Conservation (phyloP, 2,329 filamentous ascomycete genomes). For the Sarocladiaceae sp. region DNA sequence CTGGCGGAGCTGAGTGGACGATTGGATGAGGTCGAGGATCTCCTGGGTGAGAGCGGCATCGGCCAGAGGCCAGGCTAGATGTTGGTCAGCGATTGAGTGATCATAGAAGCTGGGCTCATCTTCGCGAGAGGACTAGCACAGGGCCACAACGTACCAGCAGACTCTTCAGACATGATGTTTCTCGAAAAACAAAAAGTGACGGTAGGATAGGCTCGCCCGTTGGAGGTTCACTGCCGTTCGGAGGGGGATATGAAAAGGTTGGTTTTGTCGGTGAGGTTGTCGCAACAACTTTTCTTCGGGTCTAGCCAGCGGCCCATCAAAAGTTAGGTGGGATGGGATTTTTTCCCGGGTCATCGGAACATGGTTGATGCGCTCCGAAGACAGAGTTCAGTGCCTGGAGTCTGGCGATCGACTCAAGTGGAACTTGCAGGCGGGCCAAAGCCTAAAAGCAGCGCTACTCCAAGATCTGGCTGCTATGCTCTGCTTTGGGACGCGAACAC, state of each 20-base stretch:
- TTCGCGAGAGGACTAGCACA: constrained; percentile 15
- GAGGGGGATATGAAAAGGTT: constrained; percentile 13
- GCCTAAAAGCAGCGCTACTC: not conserved
- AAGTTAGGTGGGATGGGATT: too few species aligned
- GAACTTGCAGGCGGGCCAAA: not conserved
- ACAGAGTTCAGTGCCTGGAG: too few species aligned
- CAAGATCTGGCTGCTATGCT: constrained; percentile 1
- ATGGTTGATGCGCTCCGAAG: constrained; percentile 1
- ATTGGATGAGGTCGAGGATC: constrained; percentile 76
- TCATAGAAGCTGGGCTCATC: too few species aligned
- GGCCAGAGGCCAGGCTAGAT: constrained; percentile 62
- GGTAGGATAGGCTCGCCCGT: constrained; percentile 21
- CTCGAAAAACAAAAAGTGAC: constrained; percentile 11
- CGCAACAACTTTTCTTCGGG: not conserved
- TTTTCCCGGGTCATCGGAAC: not conserved
- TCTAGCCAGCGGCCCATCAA: not conserved
- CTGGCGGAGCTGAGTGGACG: constrained; percentile 60
- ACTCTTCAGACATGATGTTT: constrained; percentile 20
- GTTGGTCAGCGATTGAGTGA: constrained; percentile 1
- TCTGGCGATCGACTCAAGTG: too few species aligned
- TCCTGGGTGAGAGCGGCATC: constrained; percentile 71
- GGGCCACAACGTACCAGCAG: constrained; percentile 16
- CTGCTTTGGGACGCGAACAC: too few species aligned
- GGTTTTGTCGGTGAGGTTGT: constrained; percentile 11
- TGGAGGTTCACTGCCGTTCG: constrained; percentile 51